Conservation (phyloP, 1,139 yeast species). For the Yarrowia galli region DNA sequence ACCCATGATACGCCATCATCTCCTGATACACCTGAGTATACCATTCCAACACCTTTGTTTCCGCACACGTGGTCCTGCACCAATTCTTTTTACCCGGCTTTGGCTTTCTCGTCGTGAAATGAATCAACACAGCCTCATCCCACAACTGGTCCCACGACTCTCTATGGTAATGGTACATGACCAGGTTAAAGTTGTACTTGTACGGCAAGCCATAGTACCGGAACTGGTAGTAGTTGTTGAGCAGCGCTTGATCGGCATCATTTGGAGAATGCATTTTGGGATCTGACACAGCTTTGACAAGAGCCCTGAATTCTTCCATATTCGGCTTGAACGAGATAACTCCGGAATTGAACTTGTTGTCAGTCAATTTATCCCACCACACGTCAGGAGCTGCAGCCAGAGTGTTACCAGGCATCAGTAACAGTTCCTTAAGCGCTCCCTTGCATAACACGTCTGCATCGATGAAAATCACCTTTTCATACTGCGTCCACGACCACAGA, state of each 20-base stretch:
- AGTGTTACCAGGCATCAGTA: conserved; percentile 45
- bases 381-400: conserved; percentile 44
- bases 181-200: conserved; percentile 45
- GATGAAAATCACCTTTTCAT: conserved; percentile 45
- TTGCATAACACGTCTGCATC: conserved; percentile 47
- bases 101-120: conserved; percentile 42
- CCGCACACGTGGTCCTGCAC: conserved; percentile 38
- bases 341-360: conserved; percentile 45
- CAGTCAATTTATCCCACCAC: conserved; percentile 45
- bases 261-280: conserved; percentile 45
- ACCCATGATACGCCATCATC: conserved; percentile 44
- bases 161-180: conserved; percentile 43
- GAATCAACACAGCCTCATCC: conserved; percentile 45
- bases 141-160: conserved; percentile 44
- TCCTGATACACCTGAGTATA: conserved; percentile 44
- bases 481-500: conserved; percentile 46
- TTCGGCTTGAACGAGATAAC: conserved; percentile 44
- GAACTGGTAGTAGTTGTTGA: conserved; percentile 43
- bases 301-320: conserved; percentile 43
- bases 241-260: conserved; percentile 46
- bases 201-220: conserved; percentile 44
- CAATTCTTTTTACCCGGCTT: conserved; percentile 31
- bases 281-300: conserved; percentile 44
- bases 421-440: conserved; percentile 43
- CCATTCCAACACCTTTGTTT: conserved; percentile 44